A percentile compares a stretch with the other conserved stretches of the same genome.
Conservation (phyloP, 306 rosid genomes). For the Hippophae gyantsensis region DNA sequence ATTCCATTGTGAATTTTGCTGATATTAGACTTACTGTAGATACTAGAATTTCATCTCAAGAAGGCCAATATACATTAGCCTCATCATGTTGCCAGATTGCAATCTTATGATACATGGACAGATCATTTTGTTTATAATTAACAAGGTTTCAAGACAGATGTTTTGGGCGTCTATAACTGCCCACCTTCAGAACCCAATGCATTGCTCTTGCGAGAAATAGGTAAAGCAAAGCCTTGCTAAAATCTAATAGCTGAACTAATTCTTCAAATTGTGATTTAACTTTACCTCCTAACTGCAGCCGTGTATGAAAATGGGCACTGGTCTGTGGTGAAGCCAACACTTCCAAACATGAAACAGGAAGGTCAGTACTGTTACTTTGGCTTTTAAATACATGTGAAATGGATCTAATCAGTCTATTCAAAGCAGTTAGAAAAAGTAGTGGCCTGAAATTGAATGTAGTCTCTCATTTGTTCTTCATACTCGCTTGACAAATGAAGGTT, state of each 20-base stretch:
- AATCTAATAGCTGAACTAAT: neutral
- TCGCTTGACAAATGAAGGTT: neutral
- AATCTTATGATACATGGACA: conserved; percentile 5
- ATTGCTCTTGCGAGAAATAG: conserved; percentile 67
- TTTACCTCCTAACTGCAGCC: conserved; percentile 32
- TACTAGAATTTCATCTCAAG: neutral
- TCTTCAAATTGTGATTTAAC: neutral
- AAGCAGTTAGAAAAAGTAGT: too few species aligned
- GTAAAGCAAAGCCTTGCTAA: conserved; percentile 24
- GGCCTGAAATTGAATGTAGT: neutral
- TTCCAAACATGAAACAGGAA: conserved; percentile 38
- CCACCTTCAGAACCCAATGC: conserved; percentile 75
- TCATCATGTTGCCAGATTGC: neutral
- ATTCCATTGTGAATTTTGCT: too few species aligned
- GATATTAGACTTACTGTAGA: too few species aligned
- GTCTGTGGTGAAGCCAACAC: conserved; percentile 60
- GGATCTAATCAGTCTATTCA: too few species aligned
- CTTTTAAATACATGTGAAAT: neutral
- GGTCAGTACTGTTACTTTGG: conserved; percentile 17
- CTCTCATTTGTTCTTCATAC: neutral
- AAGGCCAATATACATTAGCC: neutral
- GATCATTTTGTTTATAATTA: conserved; percentile 30
- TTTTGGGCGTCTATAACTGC: conserved; percentile 76
- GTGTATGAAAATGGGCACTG: conserved; percentile 68
- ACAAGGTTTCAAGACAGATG: conserved; percentile 63